phyloP scores from a whole-genome alignment of 352 stramenopile species.

The Achlya hypogyna region DNA sequence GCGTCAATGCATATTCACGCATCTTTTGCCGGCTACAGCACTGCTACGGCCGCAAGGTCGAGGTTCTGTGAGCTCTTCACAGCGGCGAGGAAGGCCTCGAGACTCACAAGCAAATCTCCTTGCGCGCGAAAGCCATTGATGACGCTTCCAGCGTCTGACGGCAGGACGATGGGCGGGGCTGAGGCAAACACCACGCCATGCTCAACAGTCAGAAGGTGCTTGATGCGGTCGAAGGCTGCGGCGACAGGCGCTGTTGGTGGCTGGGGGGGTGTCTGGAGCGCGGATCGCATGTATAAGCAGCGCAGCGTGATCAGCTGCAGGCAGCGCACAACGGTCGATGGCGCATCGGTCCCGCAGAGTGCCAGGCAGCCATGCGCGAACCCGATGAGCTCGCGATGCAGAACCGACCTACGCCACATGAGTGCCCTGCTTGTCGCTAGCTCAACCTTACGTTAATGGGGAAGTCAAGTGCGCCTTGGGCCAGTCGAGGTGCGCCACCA shows the following conservation, averaged over 20 bases:
- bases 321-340: neutral
- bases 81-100: neutral
- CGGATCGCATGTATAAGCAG: neutral
- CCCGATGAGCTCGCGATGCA: conserved; percentile 7
- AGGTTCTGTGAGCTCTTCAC: neutral
- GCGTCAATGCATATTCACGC: no score
- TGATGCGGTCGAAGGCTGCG: neutral
- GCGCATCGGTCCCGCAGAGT: neutral
- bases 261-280: neutral
- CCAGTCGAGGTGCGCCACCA: neutral
- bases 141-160: neutral
- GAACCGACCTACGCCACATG: conserved; percentile 10
- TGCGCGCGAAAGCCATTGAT: conserved; percentile 14
- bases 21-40: no score
- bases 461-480: neutral
- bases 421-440: no score
- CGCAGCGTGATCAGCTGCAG: neutral
- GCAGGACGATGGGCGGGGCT: neutral
- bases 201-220: neutral
- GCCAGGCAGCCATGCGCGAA: neutral
- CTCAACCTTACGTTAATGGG: neutral
- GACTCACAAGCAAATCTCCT: conserved; percentile 1
- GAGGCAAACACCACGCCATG: neutral
- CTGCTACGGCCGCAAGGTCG: no score
- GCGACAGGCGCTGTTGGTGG: neutral